These are phyloP conservation scores for Anastatica hierochuntica DNA, from an alignment of 345 rosid genomes.

Conservation along the genomic window DNA sequence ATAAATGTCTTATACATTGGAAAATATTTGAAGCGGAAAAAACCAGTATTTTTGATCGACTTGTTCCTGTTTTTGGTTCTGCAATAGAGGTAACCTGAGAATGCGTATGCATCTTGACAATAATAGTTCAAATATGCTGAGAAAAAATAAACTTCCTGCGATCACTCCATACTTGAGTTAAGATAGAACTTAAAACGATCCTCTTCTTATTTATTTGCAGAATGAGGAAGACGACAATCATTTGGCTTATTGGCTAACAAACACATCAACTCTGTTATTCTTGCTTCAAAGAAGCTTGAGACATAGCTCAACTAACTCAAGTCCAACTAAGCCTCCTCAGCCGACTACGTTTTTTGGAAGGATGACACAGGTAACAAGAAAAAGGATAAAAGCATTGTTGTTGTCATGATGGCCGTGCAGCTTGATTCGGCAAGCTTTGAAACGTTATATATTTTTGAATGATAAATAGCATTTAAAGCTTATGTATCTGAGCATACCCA, in stretches of 20 bases:
- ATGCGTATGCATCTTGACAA: not conserved
- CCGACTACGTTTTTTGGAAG: conserved; percentile 78
- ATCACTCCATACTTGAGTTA: too few species aligned
- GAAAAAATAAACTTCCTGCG: too few species aligned
- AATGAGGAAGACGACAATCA: conserved; percentile 64
- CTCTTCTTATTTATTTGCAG: conserved; percentile 37
- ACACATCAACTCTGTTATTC: conserved; percentile 58
- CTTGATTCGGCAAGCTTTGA: too few species aligned
- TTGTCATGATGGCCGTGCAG: conserved; percentile 5
- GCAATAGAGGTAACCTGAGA: conserved; percentile 78
- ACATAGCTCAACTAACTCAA: conserved; percentile 39
- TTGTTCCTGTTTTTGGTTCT: conserved; percentile 84
- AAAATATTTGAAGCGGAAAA: conserved; percentile 84
- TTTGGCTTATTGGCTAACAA: conserved; percentile 91
- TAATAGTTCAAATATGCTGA: not conserved
- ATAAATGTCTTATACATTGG: conserved; percentile 89
- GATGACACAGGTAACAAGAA: conserved; percentile 60
- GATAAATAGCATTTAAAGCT: conserved; percentile 10
- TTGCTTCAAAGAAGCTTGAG: conserved; percentile 78
- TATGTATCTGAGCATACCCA: not conserved
- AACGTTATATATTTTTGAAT: conserved; percentile 54
- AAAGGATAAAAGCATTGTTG: not conserved
- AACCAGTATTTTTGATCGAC: conserved; percentile 87
- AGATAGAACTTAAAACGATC: not conserved
- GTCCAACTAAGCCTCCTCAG: conserved; percentile 57